Percentiles rank a stretch among this genome's conserved stretches.
Conservation (phyloP, 208 protist species). For the Acanthamoeba culbertsoni region DNA sequence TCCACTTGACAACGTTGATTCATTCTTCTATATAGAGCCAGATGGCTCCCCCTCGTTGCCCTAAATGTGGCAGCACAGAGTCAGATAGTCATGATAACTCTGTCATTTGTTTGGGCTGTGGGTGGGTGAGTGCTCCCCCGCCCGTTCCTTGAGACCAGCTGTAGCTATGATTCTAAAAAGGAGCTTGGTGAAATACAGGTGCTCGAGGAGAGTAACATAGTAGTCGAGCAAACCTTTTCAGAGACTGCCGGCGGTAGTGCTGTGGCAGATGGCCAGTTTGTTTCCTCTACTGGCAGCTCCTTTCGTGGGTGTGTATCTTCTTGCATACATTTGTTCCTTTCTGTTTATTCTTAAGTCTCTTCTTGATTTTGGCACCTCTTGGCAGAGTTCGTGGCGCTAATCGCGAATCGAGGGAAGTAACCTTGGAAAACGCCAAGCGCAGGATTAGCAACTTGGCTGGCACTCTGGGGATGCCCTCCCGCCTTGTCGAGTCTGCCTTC, state of each 20-base stretch:
- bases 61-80: slow-evolving; percentile 4
- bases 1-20: too few species aligned
- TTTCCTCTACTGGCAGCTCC: slow-evolving; percentile 56
- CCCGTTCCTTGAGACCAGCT: background rate
- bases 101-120: slow-evolving; percentile 20
- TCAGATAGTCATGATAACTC: slow-evolving; percentile 21
- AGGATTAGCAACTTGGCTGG: slow-evolving; percentile 74
- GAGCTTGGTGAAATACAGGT: background rate
- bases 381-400: background rate
- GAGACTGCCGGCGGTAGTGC: slow-evolving; percentile 65
- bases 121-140: background rate
- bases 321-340: background rate
- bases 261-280: slow-evolving; percentile 75
- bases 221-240: slow-evolving; percentile 74
- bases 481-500: slow-evolving; percentile 77
- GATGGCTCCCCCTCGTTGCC: background rate
- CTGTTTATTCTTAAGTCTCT: background rate
- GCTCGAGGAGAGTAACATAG: slow-evolving; percentile 77
- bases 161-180: background rate
- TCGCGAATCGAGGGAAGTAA: slow-evolving; percentile 46
- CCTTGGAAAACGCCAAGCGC: slow-evolving; percentile 45
- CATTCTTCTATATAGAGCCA: too few species aligned
- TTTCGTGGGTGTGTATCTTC: background rate
- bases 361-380: background rate
- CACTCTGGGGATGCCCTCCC: slow-evolving; percentile 70